Evolutionary conservation across 805 yeast genomes (phyloP).

Genomic region (Isabelozyma rhagii): DNA sequence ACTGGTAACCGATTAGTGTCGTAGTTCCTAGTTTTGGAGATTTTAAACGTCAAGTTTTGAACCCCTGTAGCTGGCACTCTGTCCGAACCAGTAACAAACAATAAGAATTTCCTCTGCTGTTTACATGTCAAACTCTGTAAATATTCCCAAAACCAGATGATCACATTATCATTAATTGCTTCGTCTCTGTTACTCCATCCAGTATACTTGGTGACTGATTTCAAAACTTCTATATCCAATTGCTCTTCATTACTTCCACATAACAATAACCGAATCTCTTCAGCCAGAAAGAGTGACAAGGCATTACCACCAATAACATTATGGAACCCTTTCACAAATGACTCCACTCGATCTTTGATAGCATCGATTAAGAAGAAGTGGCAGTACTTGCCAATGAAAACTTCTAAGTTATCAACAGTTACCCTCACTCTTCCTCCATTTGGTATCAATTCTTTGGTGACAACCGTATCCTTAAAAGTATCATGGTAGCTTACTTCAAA

Average conservation of each 20-base stretch:
- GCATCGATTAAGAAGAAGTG: slow-evolving; percentile 58
- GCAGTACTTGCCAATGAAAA: slow-evolving; percentile 62
- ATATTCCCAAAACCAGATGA: slow-evolving; percentile 88
- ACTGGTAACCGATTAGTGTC: slow-evolving; percentile 61
- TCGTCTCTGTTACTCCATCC: slow-evolving; percentile 53
- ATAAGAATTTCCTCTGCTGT: slow-evolving; percentile 61
- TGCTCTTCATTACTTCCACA: slow-evolving; percentile 71
- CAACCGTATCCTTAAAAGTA: slow-evolving; percentile 35
- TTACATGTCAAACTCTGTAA: slow-evolving; percentile 42
- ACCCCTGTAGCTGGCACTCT: slow-evolving; percentile 92
- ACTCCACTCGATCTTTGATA: slow-evolving; percentile 48
- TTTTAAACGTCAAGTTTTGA: slow-evolving; percentile 66
- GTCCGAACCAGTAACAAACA: slow-evolving; percentile 87
- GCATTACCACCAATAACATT: slow-evolving; percentile 80
- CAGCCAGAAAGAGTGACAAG: slow-evolving; percentile 72
- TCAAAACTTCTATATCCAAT: slow-evolving; percentile 63
- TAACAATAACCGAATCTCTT: slow-evolving; percentile 73
- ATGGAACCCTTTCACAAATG: slow-evolving; percentile 69
- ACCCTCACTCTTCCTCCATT: slow-evolving; percentile 59
- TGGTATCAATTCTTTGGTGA: slow-evolving; percentile 50
- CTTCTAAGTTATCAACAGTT: slow-evolving; percentile 52
- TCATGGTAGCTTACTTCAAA: slow-evolving; percentile 65
- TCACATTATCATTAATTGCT: slow-evolving; percentile 34
- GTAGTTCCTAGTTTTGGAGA: slow-evolving; percentile 43
- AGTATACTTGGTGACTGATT: slow-evolving; percentile 68